A percentile compares a stretch with the other conserved stretches of the same genome.
These are phyloP conservation scores for Pueraria montana DNA, from an alignment of 306 rosid species.

Conservation along the genomic window DNA sequence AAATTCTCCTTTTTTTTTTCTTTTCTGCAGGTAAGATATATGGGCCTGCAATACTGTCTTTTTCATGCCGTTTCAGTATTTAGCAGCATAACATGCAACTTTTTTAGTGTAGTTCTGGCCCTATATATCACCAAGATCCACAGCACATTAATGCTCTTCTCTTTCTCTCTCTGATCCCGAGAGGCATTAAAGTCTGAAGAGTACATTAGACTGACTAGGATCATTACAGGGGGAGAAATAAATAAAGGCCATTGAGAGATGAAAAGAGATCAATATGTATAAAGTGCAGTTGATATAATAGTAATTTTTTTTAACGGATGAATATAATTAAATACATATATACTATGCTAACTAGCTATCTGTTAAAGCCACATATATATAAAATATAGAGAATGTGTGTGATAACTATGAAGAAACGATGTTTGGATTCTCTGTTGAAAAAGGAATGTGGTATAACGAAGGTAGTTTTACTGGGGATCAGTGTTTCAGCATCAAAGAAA, in stretches of 20 bases:
- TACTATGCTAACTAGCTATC: slow-evolving; percentile 23
- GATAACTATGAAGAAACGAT: slow-evolving; percentile 42
- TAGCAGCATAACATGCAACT: slow-evolving; percentile 55
- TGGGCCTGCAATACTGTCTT: slow-evolving; percentile 45
- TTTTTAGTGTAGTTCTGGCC: slow-evolving; percentile 69
- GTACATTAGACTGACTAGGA: slow-evolving; percentile 50
- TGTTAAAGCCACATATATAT: background rate
- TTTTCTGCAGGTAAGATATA: slow-evolving; percentile 37
- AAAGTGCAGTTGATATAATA: background rate
- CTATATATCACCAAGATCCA: slow-evolving; percentile 52
- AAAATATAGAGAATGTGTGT: slow-evolving; percentile 34
- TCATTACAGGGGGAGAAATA: slow-evolving; percentile 27
- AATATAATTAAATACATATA: background rate
- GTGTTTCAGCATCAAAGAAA: slow-evolving; percentile 48
- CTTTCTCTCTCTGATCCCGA: slow-evolving; percentile 55
- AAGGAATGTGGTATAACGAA: slow-evolving; percentile 46
- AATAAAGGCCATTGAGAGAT: background rate
- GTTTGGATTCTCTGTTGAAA: slow-evolving; percentile 51
- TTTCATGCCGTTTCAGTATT: slow-evolving; percentile 44
- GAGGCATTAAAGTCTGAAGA: slow-evolving; percentile 48
- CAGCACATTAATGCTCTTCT: slow-evolving; percentile 35
- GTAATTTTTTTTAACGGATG: background rate
- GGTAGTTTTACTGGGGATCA: slow-evolving; percentile 51
- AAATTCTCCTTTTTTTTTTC: background rate
- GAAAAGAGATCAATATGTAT: background rate